phyloP scores from a whole-genome alignment of 1,139 yeast genomes.

The Torulaspora pretoriensis region DNA sequence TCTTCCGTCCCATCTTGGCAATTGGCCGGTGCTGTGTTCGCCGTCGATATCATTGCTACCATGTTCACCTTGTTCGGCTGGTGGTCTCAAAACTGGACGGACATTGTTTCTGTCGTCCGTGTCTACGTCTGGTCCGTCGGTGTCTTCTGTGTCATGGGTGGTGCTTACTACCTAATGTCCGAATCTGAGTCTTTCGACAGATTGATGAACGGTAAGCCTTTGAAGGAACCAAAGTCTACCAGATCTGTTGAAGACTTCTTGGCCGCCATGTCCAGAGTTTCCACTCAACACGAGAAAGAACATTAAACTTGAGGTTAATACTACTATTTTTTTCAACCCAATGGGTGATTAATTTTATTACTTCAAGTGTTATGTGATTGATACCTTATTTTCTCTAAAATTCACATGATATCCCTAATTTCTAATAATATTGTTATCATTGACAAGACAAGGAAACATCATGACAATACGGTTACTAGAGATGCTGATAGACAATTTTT shows the following conservation, averaged over 20 bases:
- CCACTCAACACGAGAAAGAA: slow-evolving; percentile 89
- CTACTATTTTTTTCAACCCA: slow-evolving; percentile 20
- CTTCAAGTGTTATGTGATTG: slow-evolving; percentile 8
- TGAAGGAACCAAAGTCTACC: slow-evolving; percentile 58
- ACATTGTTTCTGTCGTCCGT: slow-evolving; percentile 89
- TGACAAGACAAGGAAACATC: slow-evolving; percentile 8
- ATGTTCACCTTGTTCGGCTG: slow-evolving; percentile 92
- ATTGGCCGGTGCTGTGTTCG: slow-evolving; percentile 86
- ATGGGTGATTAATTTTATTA: slow-evolving; percentile 14
- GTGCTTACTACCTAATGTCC: slow-evolving; percentile 92
- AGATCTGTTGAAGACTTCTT: slow-evolving; percentile 93
- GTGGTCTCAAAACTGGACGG: slow-evolving; percentile 98
- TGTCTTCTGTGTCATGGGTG: slow-evolving; percentile 93
- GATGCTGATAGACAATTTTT: slow-evolving; percentile 4
- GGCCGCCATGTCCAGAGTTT: slow-evolving; percentile 96
- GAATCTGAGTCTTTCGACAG: slow-evolving; percentile 84
- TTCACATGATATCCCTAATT: slow-evolving; percentile 14
- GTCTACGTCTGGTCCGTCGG: slow-evolving; percentile 94
- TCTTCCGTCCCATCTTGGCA: slow-evolving; percentile 91
- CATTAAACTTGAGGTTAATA: slow-evolving; percentile 26
- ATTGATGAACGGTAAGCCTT: slow-evolving; percentile 86
- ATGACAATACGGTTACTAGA: background rate
- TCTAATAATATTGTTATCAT: slow-evolving; percentile 12
- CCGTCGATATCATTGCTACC: slow-evolving; percentile 84
- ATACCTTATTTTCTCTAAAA: slow-evolving; percentile 10